A percentile compares a stretch with the other conserved stretches of the same genome.
These are phyloP conservation scores for Pythium brachiatum DNA, from an alignment of 352 stramenopile genomes.

Conservation along the genomic window DNA sequence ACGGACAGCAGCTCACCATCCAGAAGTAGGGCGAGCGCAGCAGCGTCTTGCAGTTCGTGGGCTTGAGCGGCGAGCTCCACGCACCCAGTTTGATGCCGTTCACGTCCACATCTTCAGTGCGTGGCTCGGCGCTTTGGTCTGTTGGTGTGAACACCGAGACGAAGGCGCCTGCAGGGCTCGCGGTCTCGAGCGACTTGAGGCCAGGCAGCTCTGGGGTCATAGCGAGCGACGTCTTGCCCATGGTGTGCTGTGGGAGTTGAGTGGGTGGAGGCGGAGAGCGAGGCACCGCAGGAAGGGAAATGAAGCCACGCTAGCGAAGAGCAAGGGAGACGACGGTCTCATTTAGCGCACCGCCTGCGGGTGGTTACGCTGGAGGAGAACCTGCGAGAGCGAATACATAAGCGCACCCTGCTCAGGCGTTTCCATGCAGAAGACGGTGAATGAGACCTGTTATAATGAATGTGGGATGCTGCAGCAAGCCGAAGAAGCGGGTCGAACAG, in stretches of 20 bases:
- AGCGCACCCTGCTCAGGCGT: not conserved
- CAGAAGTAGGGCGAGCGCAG: slow-evolving; percentile 18
- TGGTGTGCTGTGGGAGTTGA: not conserved
- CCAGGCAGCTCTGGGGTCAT: not conserved
- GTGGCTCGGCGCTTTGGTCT: slow-evolving; percentile 4
- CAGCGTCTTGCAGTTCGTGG: not conserved
- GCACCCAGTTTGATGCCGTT: slow-evolving; percentile 25
- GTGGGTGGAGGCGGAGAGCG: not conserved
- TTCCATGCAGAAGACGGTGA: not conserved
- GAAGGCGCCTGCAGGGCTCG: slow-evolving; percentile 22
- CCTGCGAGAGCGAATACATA: not conserved
- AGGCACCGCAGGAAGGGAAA: not conserved
- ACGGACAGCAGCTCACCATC: slow-evolving; percentile 25
- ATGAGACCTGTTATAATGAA: slow-evolving; percentile 1
- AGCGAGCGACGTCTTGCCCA: not conserved
- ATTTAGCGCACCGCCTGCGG: not conserved
- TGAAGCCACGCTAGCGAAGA: no score
- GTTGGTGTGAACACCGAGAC: slow-evolving; percentile 25
- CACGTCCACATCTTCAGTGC: slow-evolving; percentile 19
- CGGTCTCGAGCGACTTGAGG: slow-evolving; percentile 8
- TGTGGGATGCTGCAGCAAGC: not conserved
- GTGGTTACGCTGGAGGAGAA: not conserved
- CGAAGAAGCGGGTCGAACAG: not conserved
- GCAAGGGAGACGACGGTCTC: not conserved
- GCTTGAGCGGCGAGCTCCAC: not conserved